phyloP scores from a whole-genome alignment of 805 yeast species.

The Pichia californica region DNA sequence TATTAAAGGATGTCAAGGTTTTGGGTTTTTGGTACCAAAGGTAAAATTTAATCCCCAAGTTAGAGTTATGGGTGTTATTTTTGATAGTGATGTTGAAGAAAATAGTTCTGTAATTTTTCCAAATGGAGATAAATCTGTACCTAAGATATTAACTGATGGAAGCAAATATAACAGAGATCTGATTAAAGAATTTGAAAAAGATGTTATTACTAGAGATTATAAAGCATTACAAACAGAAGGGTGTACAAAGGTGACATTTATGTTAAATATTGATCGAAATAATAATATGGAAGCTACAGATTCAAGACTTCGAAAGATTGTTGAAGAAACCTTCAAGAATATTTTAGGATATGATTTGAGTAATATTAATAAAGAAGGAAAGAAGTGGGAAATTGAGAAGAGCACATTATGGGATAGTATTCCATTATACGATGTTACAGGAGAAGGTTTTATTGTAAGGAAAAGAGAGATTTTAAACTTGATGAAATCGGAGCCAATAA shows the following conservation, averaged over 20 bases:
- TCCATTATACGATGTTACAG: conserved; percentile 5
- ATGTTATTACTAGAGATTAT: conserved; percentile 14
- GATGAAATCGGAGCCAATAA: conserved; percentile 29
- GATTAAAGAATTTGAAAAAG: conserved; percentile 14
- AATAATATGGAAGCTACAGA: conserved; percentile 18
- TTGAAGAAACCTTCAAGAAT: conserved; percentile 18
- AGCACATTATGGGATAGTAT: not conserved
- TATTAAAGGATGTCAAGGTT: conserved; percentile 48
- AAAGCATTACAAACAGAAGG: conserved; percentile 21
- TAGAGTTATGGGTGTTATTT: conserved; percentile 75
- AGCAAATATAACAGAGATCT: not conserved
- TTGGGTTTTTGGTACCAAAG: conserved; percentile 83
- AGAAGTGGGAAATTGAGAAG: not conserved
- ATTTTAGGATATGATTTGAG: conserved; percentile 11
- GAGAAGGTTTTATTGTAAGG: not conserved
- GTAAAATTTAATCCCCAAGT: conserved; percentile 33
- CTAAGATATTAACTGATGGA: conserved; percentile 8
- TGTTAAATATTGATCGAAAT: conserved; percentile 53
- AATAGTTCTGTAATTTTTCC: conserved; percentile 31
- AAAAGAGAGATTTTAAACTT: not conserved
- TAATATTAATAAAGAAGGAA: too few relatives aligned
- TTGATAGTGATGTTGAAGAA: conserved; percentile 78
- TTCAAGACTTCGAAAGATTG: conserved; percentile 19
- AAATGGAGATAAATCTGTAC: conserved; percentile 11
- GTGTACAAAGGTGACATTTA: conserved; percentile 72